phyloP scores from a whole-genome alignment of 2,329 filamentous ascomycete genomes.

The Leptodontidium sp. region DNA sequence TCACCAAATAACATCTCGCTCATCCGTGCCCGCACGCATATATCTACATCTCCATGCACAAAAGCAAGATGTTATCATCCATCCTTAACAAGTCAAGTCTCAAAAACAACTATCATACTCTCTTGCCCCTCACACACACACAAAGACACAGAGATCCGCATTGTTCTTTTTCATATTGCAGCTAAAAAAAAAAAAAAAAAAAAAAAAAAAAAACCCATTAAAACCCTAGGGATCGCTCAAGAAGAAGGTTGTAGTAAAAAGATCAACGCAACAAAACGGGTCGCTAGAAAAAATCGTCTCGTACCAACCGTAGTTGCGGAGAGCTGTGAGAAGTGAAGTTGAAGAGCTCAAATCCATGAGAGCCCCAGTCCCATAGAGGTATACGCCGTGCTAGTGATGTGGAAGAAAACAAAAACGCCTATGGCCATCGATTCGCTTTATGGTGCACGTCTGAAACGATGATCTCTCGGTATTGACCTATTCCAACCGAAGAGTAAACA shows the following conservation, averaged over 20 bases:
- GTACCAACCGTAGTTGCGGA: not conserved
- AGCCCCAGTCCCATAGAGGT: not conserved
- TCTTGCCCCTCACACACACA: not conserved
- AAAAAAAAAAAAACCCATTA: not conserved
- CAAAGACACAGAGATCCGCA: not conserved
- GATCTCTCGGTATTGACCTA: not conserved
- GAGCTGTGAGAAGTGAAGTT: conserved; percentile 4
- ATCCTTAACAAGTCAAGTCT: not conserved
- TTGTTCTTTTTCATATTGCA: not conserved
- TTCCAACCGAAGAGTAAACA: not conserved
- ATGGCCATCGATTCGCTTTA: not conserved
- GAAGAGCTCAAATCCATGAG: not conserved
- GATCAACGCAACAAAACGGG: not conserved
- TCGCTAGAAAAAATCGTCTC: not conserved
- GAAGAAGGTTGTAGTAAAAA: conserved; percentile 13
- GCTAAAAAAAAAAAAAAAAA: too few species aligned
- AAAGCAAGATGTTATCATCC: not conserved
- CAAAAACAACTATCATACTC: conserved; percentile 5
- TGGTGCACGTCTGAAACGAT: not conserved
- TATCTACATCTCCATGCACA: conserved; percentile 24
- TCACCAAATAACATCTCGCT: not conserved
- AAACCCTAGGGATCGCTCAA: conserved; percentile 19
- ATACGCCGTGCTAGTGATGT: conserved; percentile 10
- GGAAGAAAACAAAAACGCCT: conserved; percentile 1
- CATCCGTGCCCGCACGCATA: conserved; percentile 35